Base-by-base conservation (phyloP, 352 stramenopile genomes). In the Globisporangium heterothallicum region DNA sequence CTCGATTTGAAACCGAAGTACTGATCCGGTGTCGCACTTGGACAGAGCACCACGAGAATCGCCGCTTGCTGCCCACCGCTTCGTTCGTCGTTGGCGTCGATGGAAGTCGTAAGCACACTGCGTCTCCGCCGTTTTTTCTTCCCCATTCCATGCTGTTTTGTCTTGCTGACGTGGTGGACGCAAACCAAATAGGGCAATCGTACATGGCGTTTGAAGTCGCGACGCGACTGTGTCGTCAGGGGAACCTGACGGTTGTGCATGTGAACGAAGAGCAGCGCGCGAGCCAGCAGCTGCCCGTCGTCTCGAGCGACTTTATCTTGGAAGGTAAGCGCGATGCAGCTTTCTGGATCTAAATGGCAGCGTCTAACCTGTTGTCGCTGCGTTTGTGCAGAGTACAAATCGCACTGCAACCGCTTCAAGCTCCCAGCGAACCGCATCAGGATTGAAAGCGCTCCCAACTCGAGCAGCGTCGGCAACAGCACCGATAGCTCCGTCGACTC, bases 171-270 rank as follows among this genome's bases (percentile, higher is more conserved):
- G n/a, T n/a, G n/a, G n/a, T n/a, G n/a, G n/a, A n/a, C n/a, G n/a
- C n/a, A 36, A 8, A 13, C 30, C 30, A 13, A 36, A 24, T 38
- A 88, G 74, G 78, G 12, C 78, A 88, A 59, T 76, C 74, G 6
- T 85, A 73, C 36, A 59, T 84, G 24, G 73, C 74, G 10, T 88
- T 88, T 26, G 68, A 83, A 27, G 46, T 78, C 21, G 63, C 69
- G 0, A 57, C 66, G 16, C 66, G 70, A 0, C 45, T 86, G 16
- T 66, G 78, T 18, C 69, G 78, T 5, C 72, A 85, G 47, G 74
- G 78, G 0, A 55, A 61, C 12, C 53, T 88, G 21, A 38, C 49
- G 0, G 56, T 86, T 19, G 46, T 84, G 48, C 66, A 74, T 53
- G 58, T 86, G 5, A 58, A 84, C 41, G 74, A 88, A 45, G 64